Percentiles rank a stretch among this genome's conserved stretches.
These are phyloP conservation scores for Talaromyces proteolyticus DNA, from an alignment of 495 filamentous ascomycete species.

Conservation along the genomic window DNA sequence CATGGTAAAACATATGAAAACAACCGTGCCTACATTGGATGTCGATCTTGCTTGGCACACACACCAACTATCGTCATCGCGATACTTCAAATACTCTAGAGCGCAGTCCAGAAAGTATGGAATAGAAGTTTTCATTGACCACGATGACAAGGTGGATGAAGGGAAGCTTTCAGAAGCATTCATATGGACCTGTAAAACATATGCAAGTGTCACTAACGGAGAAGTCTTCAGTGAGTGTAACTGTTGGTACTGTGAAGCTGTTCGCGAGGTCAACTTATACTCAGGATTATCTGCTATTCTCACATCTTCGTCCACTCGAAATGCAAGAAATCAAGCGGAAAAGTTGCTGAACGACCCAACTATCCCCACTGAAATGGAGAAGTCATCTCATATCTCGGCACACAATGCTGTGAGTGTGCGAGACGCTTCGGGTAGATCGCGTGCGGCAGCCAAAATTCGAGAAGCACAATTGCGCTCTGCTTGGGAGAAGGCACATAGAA, in stretches of 20 bases:
- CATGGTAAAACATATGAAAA: conserved; percentile 50
- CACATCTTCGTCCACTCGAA: conserved; percentile 22
- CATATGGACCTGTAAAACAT: conserved; percentile 67
- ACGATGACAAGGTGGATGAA: conserved; percentile 83
- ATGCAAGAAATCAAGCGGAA: conserved; percentile 30
- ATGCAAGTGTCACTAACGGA: conserved; percentile 52
- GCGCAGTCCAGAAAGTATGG: neutral
- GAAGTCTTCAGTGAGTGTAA: conserved; percentile 77
- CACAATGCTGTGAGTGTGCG: conserved; percentile 47
- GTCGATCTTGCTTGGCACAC: conserved; percentile 79
- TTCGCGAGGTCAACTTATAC: conserved; percentile 54
- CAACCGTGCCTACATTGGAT: conserved; percentile 77
- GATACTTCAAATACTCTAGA: conserved; percentile 50
- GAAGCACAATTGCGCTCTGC: conserved; percentile 44
- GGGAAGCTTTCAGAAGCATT: conserved; percentile 55
- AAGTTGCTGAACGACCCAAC: conserved; percentile 46
- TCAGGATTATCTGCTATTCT: conserved; percentile 17
- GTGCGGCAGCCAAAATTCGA: conserved; percentile 12
- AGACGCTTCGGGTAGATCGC: conserved; percentile 12
- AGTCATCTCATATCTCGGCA: conserved; percentile 64
- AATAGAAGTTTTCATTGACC: conserved; percentile 55
- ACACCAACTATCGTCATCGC: conserved; percentile 57
- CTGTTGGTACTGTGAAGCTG: conserved; percentile 88
- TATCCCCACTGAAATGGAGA: conserved; percentile 47
- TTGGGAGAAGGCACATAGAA: conserved; percentile 55